phyloP scores from a whole-genome alignment of 2,329 filamentous ascomycete species.

The Leptoxyphium fumago region DNA sequence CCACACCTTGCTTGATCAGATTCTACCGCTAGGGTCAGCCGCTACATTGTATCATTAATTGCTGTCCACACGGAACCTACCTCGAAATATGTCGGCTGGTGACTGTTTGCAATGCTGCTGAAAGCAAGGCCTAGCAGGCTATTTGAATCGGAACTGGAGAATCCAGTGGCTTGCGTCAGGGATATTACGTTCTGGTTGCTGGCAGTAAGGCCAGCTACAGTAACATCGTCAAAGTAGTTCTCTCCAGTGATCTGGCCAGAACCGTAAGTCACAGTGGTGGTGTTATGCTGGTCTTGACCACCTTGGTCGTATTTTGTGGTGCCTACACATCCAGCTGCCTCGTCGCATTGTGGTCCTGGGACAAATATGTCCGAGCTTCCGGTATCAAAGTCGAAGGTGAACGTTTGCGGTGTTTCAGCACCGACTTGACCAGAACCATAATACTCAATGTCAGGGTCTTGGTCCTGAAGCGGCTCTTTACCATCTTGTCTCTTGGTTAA shows the following conservation, averaged over 20 bases:
- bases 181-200: slow-evolving; percentile 11
- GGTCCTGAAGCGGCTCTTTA: slow-evolving; percentile 1
- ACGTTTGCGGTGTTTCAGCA: slow-evolving; percentile 2
- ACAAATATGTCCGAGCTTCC: slow-evolving; percentile 12
- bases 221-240: slow-evolving; percentile 14
- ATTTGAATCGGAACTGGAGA: slow-evolving; percentile 10
- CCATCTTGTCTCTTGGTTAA: slow-evolving; percentile 1
- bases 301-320: slow-evolving; percentile 9
- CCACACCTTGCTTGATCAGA: slow-evolving; percentile 11
- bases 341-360: slow-evolving; percentile 10
- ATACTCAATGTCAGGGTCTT: neutral
- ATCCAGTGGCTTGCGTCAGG: slow-evolving; percentile 12
- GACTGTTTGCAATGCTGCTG: slow-evolving; percentile 7
- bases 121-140: slow-evolving; percentile 13
- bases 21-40: too few relatives aligned
- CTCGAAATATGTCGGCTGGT: slow-evolving; percentile 11
- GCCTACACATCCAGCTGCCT: slow-evolving; percentile 9
- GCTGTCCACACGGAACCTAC: too few relatives aligned
- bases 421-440: slow-evolving; percentile 2
- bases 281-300: slow-evolving; percentile 10
- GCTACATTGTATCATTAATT: too few relatives aligned
- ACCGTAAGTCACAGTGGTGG: slow-evolving; percentile 13
- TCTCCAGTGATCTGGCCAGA: slow-evolving; percentile 11
- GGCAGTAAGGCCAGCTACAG: slow-evolving; percentile 11
- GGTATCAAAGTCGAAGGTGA: slow-evolving; percentile 14